Conservation (phyloP, 805 yeast genomes). For the Komagataella kurtzmanii region DNA sequence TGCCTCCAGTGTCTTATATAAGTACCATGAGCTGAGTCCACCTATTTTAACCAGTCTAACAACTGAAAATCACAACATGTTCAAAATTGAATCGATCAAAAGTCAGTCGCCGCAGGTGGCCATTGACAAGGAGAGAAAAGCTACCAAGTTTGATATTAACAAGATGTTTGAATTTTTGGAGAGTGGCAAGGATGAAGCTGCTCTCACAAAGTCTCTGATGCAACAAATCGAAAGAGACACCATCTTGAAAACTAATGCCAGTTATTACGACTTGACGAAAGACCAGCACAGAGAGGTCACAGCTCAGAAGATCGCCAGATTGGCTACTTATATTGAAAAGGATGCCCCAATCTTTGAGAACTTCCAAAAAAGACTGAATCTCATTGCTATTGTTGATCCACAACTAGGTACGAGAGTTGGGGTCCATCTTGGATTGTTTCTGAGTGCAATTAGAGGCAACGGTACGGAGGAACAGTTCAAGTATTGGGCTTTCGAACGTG, state of each 20-base stretch:
- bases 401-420: constrained; percentile 73
- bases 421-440: constrained; percentile 77
- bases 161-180: constrained; percentile 45
- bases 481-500: constrained; percentile 70
- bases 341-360: constrained; percentile 23
- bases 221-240: constrained; percentile 61
- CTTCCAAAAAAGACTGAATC: constrained; percentile 45
- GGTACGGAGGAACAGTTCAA: constrained; percentile 77
- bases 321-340: constrained; percentile 43
- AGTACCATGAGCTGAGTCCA: background rate
- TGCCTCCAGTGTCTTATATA: background rate
- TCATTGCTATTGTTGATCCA: constrained; percentile 62
- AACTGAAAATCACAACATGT: constrained; percentile 11
- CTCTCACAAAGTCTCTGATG: constrained; percentile 31
- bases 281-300: constrained; percentile 44
- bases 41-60: background rate
- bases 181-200: constrained; percentile 30
- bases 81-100: constrained; percentile 15
- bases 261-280: constrained; percentile 45
- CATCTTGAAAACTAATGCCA: constrained; percentile 35
- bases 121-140: constrained; percentile 31
- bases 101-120: constrained; percentile 21
- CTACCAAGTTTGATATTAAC: constrained; percentile 26
- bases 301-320: constrained; percentile 45
- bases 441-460: constrained; percentile 71